phyloP scores from a whole-genome alignment of 768 basidiomycete genomes.

The Filobasidium wieringae region DNA sequence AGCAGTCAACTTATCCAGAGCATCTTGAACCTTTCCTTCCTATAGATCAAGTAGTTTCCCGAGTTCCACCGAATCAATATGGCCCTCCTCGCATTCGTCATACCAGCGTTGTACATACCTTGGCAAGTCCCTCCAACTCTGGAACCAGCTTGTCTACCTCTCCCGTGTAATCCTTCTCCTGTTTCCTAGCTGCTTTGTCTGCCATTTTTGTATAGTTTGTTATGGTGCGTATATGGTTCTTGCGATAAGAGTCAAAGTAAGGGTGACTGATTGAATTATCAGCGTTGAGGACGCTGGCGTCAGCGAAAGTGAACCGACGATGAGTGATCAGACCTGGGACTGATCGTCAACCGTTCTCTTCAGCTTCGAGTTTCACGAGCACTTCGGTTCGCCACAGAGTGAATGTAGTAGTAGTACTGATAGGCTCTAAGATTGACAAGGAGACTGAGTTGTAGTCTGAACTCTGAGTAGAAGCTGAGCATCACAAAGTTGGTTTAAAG shows the following conservation, averaged over 20 bases:
- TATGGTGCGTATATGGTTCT: background rate
- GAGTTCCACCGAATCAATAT: background rate
- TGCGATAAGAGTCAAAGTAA: background rate
- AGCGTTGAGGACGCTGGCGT: background rate
- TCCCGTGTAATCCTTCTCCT: conserved; percentile 56
- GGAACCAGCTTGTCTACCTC: conserved; percentile 70
- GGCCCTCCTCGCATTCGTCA: background rate
- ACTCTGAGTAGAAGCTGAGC: too few species aligned
- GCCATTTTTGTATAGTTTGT: background rate
- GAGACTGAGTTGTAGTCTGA: too few species aligned
- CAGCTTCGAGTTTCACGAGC: too few species aligned
- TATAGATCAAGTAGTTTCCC: background rate
- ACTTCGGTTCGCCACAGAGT: too few species aligned
- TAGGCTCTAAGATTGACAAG: too few species aligned
- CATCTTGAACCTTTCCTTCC: conserved; percentile 72
- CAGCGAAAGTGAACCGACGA: too few species aligned
- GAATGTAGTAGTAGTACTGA: too few species aligned
- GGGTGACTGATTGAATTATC: background rate
- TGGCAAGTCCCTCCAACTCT: conserved; percentile 54
- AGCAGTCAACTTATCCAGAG: conserved; percentile 72
- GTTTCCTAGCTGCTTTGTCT: conserved; percentile 23
- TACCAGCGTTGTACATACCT: conserved; percentile 46
- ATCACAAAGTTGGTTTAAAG: too few species aligned
- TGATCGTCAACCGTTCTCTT: too few species aligned
- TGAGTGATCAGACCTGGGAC: too few species aligned